Base-by-base conservation (phyloP, 805 yeast genomes). In the Spathaspora gorwiae region DNA sequence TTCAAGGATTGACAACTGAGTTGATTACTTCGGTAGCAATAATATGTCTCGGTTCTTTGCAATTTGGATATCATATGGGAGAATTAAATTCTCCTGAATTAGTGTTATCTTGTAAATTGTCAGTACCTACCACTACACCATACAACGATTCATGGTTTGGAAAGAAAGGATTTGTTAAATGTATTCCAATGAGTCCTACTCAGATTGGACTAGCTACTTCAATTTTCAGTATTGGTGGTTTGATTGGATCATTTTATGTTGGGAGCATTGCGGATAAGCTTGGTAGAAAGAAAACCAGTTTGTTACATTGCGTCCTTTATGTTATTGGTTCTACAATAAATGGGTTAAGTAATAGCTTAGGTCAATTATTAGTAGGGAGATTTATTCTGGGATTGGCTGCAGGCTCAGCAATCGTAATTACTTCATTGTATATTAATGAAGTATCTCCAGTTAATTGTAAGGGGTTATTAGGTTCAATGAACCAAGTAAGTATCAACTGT, bases 11-110 rank as follows among this genome's bases (percentile, higher is more conserved):
- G 32, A 66, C 78, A 0, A 19, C 51, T 12, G 53, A 58, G 31
- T 64, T 83, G 40, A 46, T 80, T 1, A 44, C 64, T 8, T 64
- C 81, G 2, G 78, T 79, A 1, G 57, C 74, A 1, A 79, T 86
- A 10, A 80, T 83, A 6, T 86, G 95, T 53, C 57, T 89, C 24
- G 90, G 90, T 2, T 80, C 95, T 2, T 70, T 90, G 10, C 97
- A 90, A 62, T 94, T 84, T 62, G 99, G 99, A 1, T 89, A 87
- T 62, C 98, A 94, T 61, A 83, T 92, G 84, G 84, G 97, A 1
- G 97, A 90, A 62, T 73, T 92, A 60, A 92, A 92, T 65, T 95
- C 97, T 6, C 97, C 97, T 0, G 86, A 85, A 46, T 75, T 77
- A 11, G 77, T 79, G 30, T 71, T 89, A 40, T 76, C 87, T 9